phyloP scores from a whole-genome alignment of 2,329 filamentous ascomycete genomes.

The Pyrenochaeta sp. region DNA sequence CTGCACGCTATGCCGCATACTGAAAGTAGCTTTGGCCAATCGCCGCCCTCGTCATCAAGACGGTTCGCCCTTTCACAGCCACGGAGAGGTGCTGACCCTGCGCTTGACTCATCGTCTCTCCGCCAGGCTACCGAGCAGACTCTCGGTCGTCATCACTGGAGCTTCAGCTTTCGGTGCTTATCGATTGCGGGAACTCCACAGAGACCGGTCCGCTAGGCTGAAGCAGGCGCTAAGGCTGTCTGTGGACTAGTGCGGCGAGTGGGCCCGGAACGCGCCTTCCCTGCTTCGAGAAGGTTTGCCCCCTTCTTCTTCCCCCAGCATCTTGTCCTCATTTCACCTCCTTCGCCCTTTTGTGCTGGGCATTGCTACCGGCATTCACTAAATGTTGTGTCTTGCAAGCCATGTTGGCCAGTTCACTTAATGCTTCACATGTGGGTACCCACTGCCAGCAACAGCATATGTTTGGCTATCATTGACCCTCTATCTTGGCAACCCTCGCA shows the following conservation, averaged over 20 bases:
- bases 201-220: slow-evolving; percentile 23
- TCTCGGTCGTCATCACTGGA: slow-evolving; percentile 2
- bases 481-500: slow-evolving; percentile 50
- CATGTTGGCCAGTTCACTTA: too few species aligned
- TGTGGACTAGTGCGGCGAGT: slow-evolving; percentile 24
- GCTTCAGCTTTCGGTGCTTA: slow-evolving; percentile 17
- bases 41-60: slow-evolving; percentile 15
- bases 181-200: slow-evolving; percentile 25
- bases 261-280: slow-evolving; percentile 28
- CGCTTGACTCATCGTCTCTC: slow-evolving; percentile 20
- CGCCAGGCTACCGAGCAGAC: slow-evolving; percentile 15
- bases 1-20: slow-evolving; percentile 17
- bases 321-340: neutral
- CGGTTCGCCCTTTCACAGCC: slow-evolving; percentile 20
- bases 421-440: neutral
- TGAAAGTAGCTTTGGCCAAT: slow-evolving; percentile 6
- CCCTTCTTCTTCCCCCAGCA: slow-evolving; percentile 1
- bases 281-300: slow-evolving; percentile 29
- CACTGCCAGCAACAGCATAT: neutral
- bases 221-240: slow-evolving; percentile 17
- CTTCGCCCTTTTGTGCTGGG: neutral
- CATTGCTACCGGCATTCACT: too few species aligned
- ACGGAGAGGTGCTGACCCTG: neutral
- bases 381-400: too few species aligned
- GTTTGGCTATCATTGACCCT: neutral